Conservation (phyloP, 1,284 basidiomycete species). For the Trichosporon sp. region DNA sequence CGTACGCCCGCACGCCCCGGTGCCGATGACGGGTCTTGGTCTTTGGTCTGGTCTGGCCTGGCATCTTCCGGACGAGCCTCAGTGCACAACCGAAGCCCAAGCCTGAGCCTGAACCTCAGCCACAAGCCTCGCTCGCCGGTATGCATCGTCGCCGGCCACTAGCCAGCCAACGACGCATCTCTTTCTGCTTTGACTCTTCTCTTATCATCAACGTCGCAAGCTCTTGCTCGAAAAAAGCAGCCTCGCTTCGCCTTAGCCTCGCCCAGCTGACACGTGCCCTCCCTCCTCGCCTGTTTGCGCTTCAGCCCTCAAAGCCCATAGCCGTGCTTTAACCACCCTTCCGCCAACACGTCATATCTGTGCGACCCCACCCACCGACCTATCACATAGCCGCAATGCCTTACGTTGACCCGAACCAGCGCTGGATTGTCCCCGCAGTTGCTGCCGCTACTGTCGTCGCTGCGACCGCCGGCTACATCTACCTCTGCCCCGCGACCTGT, state of each 20-base stretch:
- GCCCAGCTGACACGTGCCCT: background rate
- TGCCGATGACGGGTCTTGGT: too few species aligned
- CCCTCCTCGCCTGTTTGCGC: background rate
- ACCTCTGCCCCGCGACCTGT: background rate
- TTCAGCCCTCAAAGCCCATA: background rate
- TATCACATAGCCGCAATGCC: background rate
- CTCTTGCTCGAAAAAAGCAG: background rate
- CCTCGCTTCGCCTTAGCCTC: too few species aligned
- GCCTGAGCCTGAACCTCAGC: background rate
- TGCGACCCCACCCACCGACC: background rate
- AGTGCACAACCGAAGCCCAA: too few species aligned
- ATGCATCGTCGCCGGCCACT: background rate
- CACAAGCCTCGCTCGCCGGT: background rate
- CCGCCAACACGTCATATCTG: conserved; percentile 1
- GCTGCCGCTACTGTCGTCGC: background rate
- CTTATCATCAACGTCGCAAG: background rate
- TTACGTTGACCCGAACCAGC: background rate
- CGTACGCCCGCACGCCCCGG: too few species aligned
- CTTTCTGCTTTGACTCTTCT: background rate
- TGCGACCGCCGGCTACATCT: background rate
- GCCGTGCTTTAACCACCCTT: background rate
- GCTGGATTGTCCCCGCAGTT: conserved; percentile 3
- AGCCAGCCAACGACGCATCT: background rate
- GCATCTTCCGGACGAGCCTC: background rate
- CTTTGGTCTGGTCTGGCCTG: background rate